phyloP scores from a whole-genome alignment of 495 filamentous ascomycete genomes.

The Gamarada debralockiae region DNA sequence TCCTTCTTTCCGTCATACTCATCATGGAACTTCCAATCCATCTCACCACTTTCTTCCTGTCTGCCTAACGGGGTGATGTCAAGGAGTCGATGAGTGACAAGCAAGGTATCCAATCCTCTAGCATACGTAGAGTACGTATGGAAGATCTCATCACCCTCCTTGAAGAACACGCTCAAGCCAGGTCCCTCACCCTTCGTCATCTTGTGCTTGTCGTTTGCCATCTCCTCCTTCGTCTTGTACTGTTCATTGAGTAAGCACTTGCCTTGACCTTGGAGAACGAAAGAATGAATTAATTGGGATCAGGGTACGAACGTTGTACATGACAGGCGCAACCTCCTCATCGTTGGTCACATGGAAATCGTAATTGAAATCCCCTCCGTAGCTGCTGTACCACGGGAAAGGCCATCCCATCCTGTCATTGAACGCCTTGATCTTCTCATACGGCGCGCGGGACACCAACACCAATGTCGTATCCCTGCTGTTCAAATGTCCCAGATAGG shows the following conservation, averaged over 20 bases:
- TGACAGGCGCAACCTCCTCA: constrained; percentile 13
- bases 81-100: constrained; percentile 24
- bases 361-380: constrained; percentile 31
- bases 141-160: constrained; percentile 31
- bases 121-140: constrained; percentile 38
- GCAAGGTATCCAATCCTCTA: constrained; percentile 33
- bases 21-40: constrained; percentile 14
- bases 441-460: constrained; percentile 33
- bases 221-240: constrained; percentile 18
- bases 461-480: constrained; percentile 33
- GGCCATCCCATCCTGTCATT: constrained; percentile 36
- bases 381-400: constrained; percentile 36
- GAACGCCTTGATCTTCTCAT: constrained; percentile 34
- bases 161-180: constrained; percentile 36
- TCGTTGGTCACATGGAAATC: constrained; percentile 32
- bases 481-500: constrained; percentile 32
- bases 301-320: constrained; percentile 30
- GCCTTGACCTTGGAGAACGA: not conserved
- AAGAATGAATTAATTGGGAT: not conserved
- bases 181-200: constrained; percentile 31
- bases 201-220: constrained; percentile 22
- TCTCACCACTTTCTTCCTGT: constrained; percentile 24
- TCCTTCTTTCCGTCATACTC: too few relatives aligned
- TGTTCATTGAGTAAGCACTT: not conserved
- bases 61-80: constrained; percentile 32